These are phyloP conservation scores for Tulasnella calospora DNA, from an alignment of 768 basidiomycete species.

Conservation along the genomic window DNA sequence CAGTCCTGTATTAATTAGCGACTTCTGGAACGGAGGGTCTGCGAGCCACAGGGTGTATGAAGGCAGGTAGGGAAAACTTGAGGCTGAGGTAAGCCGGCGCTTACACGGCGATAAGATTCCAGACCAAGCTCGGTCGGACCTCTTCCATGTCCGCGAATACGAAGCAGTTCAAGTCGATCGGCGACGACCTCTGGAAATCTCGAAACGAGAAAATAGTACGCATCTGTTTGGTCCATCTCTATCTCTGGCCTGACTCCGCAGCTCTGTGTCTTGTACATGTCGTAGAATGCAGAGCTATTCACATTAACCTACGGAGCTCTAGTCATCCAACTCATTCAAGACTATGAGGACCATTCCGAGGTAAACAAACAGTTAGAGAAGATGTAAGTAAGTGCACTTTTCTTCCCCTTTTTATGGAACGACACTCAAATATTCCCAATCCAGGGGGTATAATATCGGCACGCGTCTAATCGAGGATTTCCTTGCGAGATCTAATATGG, in stretches of 20 bases:
- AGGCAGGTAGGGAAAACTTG: neutral
- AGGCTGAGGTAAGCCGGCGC: constrained; percentile 13
- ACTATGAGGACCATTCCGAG: constrained; percentile 95
- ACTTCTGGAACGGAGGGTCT: neutral
- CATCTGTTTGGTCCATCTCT: neutral
- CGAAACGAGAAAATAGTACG: constrained; percentile 92
- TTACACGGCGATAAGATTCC: constrained; percentile 5
- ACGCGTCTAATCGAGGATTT: constrained; percentile 96
- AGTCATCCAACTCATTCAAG: constrained; percentile 96
- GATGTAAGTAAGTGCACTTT: constrained; percentile 38
- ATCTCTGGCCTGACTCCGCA: neutral
- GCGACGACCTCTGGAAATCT: constrained; percentile 94
- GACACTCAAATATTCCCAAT: neutral
- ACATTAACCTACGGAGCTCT: constrained; percentile 95
- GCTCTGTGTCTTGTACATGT: constrained; percentile 8
- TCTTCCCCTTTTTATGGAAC: neutral
- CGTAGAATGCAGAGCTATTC: constrained; percentile 93
- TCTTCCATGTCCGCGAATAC: constrained; percentile 8
- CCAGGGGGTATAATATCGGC: constrained; percentile 97
- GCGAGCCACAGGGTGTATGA: neutral
- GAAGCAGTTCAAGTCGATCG: constrained; percentile 81
- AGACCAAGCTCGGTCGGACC: neutral
- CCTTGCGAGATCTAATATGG: constrained; percentile 83
- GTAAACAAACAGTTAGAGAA: constrained; percentile 96
- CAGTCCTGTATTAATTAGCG: neutral